Conservation (phyloP, 2,329 filamentous ascomycete species). For the Sporothrix humicola region DNA sequence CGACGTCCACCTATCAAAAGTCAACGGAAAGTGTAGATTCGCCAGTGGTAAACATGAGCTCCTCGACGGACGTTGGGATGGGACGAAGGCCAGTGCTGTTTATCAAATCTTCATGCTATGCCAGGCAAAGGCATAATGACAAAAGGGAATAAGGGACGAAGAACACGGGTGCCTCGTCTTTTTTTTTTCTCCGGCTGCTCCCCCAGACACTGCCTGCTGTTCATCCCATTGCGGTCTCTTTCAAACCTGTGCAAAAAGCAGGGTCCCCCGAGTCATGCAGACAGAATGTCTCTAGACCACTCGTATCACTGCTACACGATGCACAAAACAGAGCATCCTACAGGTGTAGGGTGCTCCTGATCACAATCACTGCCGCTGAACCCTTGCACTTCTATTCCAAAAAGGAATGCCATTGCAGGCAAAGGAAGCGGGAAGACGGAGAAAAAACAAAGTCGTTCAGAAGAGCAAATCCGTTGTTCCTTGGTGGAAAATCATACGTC, state of each 20-base stretch:
- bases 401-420: too few species aligned
- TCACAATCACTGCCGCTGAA: not conserved
- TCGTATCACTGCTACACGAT: too few species aligned
- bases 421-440: not conserved
- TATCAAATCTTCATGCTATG: too few species aligned
- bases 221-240: not conserved
- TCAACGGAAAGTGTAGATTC: not conserved
- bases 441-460: not conserved
- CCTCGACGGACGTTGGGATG: not conserved
- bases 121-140: not conserved
- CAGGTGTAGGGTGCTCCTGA: not conserved
- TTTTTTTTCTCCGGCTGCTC: not conserved
- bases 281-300: not conserved
- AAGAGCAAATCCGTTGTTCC: not conserved
- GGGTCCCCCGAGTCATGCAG: not conserved
- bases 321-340: not conserved
- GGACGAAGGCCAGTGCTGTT: not conserved
- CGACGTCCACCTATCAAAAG: not conserved
- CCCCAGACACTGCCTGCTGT: not conserved
- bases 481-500: conserved; percentile 21
- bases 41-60: too few species aligned
- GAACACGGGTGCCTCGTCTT: not conserved
- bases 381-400: not conserved
- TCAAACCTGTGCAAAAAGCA: not conserved
- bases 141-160: too few species aligned